Conservation (phyloP, 352 stramenopile genomes). For the Globisporangium parvum region DNA sequence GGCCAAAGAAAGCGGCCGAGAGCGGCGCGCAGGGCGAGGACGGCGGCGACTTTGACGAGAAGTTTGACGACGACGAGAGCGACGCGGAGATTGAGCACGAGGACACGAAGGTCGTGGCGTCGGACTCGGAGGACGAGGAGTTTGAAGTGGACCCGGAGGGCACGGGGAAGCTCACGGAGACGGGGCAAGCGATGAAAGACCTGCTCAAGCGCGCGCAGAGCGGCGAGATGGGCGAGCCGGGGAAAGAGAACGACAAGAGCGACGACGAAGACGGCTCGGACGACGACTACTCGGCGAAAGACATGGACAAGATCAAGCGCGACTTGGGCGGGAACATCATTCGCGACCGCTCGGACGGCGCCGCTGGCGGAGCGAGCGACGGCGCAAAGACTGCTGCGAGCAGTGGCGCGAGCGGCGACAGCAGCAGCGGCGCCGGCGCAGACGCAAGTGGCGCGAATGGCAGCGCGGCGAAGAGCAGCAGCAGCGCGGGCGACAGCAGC, state of each 20-base stretch:
- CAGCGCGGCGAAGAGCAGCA: constrained; percentile 14
- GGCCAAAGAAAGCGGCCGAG: constrained; percentile 38
- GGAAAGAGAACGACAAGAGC: constrained; percentile 58
- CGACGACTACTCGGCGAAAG: constrained; percentile 69
- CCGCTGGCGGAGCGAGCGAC: neutral
- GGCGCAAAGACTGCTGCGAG: neutral
- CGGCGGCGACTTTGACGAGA: constrained; percentile 83
- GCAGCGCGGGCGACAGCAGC: constrained; percentile 16
- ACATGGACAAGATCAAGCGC: constrained; percentile 79
- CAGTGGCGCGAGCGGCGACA: neutral
- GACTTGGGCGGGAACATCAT: constrained; percentile 82
- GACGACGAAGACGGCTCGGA: constrained; percentile 52
- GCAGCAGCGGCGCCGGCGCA: constrained; percentile 8
- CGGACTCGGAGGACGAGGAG: constrained; percentile 74
- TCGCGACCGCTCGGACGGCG: constrained; percentile 37
- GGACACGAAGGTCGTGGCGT: constrained; percentile 54
- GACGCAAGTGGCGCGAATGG: constrained; percentile 12
- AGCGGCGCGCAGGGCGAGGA: constrained; percentile 70
- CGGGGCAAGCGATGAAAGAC: constrained; percentile 79
- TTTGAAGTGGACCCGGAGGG: constrained; percentile 64
- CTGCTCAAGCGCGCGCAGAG: constrained; percentile 74
- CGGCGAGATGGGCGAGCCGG: constrained; percentile 55
- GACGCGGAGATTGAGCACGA: constrained; percentile 79
- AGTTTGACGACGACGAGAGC: constrained; percentile 85
- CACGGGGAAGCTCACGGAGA: constrained; percentile 73